These are phyloP conservation scores for Fusarium sp. DNA, from an alignment of 2,329 filamentous ascomycete species.

Conservation along the genomic window DNA sequence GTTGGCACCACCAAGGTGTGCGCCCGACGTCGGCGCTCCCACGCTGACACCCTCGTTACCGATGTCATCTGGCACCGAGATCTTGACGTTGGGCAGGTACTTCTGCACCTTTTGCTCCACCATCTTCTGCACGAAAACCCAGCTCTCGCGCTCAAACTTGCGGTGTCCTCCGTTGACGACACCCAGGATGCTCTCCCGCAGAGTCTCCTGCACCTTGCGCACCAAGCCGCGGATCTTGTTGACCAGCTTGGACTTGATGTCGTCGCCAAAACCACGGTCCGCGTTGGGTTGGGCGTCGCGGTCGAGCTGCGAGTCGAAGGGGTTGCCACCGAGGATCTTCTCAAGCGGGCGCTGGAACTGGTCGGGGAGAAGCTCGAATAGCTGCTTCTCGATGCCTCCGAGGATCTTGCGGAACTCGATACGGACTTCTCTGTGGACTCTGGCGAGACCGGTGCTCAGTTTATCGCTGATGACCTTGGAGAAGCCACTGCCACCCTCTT, in stretches of 20 bases:
- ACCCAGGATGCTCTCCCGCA: conserved; percentile 57
- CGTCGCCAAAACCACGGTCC: conserved; percentile 56
- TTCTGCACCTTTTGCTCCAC: conserved; percentile 60
- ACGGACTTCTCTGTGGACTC: conserved; percentile 58
- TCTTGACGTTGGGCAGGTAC: conserved; percentile 59
- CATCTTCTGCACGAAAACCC: conserved; percentile 59
- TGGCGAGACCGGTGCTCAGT: conserved; percentile 57
- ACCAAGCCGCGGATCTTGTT: conserved; percentile 58
- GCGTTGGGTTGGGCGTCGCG: conserved; percentile 45
- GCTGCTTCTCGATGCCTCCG: conserved; percentile 57
- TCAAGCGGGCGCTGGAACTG: conserved; percentile 57
- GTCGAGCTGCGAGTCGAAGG: conserved; percentile 58
- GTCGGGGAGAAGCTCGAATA: conserved; percentile 59
- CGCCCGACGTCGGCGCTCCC: conserved; percentile 49
- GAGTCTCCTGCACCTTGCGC: conserved; percentile 58
- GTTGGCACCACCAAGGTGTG: conserved; percentile 49
- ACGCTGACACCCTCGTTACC: conserved; percentile 60
- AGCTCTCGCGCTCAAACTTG: conserved; percentile 59
- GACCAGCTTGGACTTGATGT: conserved; percentile 58
- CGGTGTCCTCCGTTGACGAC: conserved; percentile 61
- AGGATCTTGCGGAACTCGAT: conserved; percentile 60
- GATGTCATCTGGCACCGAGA: conserved; percentile 59
- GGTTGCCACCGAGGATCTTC: conserved; percentile 60
- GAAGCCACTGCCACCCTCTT: conserved; percentile 52
- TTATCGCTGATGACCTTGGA: conserved; percentile 61